A percentile compares a stretch with the other conserved stretches of the same genome.
Evolutionary conservation across 257 asterid genomes (phyloP).

Genomic region (Scutellaria barbata): DNA sequence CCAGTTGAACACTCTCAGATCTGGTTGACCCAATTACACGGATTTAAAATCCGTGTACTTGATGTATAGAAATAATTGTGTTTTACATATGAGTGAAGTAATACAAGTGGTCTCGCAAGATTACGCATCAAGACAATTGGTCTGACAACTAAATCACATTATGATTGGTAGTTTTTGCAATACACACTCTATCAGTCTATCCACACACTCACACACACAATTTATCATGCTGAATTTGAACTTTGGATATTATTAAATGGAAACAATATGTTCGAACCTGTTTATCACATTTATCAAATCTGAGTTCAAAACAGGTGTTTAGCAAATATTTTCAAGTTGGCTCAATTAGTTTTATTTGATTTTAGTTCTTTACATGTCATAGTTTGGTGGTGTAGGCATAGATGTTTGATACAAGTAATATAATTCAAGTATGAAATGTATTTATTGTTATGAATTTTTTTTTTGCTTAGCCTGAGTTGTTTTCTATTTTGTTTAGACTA

Average conservation of each 20-base stretch:
- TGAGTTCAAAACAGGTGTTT: background rate
- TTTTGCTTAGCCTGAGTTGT: slow-evolving; percentile 3
- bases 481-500: slow-evolving; percentile 21
- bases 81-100: too few relatives aligned
- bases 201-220: background rate
- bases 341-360: background rate
- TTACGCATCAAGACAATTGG: too few relatives aligned
- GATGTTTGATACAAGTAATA: background rate
- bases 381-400: background rate
- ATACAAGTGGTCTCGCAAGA: too few relatives aligned
- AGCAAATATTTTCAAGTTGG: background rate
- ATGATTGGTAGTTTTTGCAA: too few relatives aligned
- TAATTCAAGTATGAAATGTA: background rate
- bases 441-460: background rate
- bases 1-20: too few relatives aligned
- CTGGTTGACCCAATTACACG: too few relatives aligned
- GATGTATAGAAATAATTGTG: too few relatives aligned
- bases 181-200: too few relatives aligned
- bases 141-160: too few relatives aligned
- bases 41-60: too few relatives aligned
- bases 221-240: background rate
- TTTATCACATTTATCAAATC: too few relatives aligned
- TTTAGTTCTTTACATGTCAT: background rate
- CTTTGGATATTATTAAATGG: background rate
- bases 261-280: background rate